Base-by-base conservation (phyloP, 257 asterid species). In the Paulownia fortunei region DNA sequence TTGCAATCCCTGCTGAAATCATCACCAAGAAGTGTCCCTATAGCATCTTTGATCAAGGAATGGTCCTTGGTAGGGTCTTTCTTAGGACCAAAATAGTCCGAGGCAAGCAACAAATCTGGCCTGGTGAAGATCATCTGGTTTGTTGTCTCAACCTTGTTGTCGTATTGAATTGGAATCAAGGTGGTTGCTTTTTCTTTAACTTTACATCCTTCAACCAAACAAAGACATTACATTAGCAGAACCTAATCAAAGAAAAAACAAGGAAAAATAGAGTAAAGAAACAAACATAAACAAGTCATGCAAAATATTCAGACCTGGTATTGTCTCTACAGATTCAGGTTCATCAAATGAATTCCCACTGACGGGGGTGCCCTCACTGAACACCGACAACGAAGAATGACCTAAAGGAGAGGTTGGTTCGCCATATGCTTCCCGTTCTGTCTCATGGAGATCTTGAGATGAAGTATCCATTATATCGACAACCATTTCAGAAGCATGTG, bases 281-380 rank as follows among this genome's bases (percentile, higher is more conserved):
- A 49, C 23, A 44, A 10, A 52, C 18, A 13, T 15, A 59, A 68
- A 54, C 27, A 7, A 26, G 30, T 52, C 23, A 2, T 6, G 47
- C 8, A 42, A 76, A 49, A 55, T 68, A 83, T 65, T 47, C 83
- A 62, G 52, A 89, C 96, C 91, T 84, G 81, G 47, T 24, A 83
- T 55, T 71, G 80, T 77, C 19, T 82, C 89, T 23, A 78, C 42
- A 15, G 86, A 59, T 77, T 80, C 86, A 39, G 70, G 87, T 68
- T 89, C 91, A 60, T 90, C 91, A 41, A 73, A 69, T 27, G 92
- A 84, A 80, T 83, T 83, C 82, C 85, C 85, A 34, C 87, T 80
- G 72, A 56, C 55, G 69, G 85, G 88, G 46, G 87, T 88, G 84
- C 79, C 74, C 77, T 83, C 92, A 56, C 91, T 85, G 85, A 87